These are phyloP conservation scores for Trifolium dubium DNA, from an alignment of 306 rosid species.

Conservation along the genomic window DNA sequence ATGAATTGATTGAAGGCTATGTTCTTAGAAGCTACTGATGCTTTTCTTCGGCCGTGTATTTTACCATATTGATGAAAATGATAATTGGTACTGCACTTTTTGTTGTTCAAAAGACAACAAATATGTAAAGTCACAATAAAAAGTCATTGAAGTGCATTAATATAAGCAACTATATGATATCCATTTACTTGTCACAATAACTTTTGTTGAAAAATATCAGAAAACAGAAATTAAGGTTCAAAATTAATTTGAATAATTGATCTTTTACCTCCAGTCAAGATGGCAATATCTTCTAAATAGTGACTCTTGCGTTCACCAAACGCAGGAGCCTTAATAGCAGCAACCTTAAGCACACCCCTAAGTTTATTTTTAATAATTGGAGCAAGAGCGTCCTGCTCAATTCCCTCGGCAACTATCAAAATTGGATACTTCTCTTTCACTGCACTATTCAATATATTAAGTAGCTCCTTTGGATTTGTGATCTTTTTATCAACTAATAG, in stretches of 20 bases:
- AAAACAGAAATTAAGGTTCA: constrained; percentile 1
- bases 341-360: constrained; percentile 77
- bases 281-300: constrained; percentile 90
- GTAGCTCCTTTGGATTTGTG: constrained; percentile 75
- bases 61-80: too few relatives aligned
- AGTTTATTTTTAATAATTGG: constrained; percentile 91
- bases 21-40: constrained; percentile 2
- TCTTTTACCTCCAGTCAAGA: constrained; percentile 88
- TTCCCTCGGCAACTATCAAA: constrained; percentile 84
- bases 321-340: constrained; percentile 91
- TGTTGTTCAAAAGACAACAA: too few relatives aligned
- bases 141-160: neutral
- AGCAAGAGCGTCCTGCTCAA: constrained; percentile 86
- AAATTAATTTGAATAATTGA: constrained; percentile 34
- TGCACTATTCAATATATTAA: constrained; percentile 76
- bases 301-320: constrained; percentile 91
- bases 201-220: too few relatives aligned
- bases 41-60: neutral
- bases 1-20: constrained; percentile 10
- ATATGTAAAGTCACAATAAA: too few relatives aligned
- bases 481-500: constrained; percentile 84
- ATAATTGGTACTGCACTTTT: too few relatives aligned
- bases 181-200: neutral
- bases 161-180: constrained; percentile 4
- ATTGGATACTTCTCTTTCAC: constrained; percentile 79